Conservation (phyloP, 2,329 filamentous ascomycete genomes). For the Apiospora malaysiana region DNA sequence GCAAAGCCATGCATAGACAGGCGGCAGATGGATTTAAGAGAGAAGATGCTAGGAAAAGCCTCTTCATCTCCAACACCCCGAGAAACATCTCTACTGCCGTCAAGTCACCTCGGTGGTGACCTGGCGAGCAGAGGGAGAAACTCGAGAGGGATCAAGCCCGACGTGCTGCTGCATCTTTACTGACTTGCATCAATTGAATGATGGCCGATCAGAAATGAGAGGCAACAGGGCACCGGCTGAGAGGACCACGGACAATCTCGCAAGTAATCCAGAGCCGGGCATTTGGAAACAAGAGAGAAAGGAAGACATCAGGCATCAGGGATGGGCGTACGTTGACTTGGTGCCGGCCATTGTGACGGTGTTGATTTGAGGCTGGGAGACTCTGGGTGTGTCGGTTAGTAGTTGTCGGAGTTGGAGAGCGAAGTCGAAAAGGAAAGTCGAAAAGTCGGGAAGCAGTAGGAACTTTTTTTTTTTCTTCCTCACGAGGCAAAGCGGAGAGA, state of each 20-base stretch:
- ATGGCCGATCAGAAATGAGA: background rate
- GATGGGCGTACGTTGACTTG: conserved; percentile 49
- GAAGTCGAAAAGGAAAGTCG: conserved; percentile 21
- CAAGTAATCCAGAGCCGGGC: conserved; percentile 60
- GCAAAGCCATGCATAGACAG: conserved; percentile 35
- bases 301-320: conserved; percentile 51
- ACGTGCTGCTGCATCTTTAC: conserved; percentile 45
- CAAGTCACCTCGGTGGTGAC: conserved; percentile 52
- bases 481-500: conserved; percentile 7
- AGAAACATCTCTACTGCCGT: conserved; percentile 62
- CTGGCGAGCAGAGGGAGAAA: conserved; percentile 62
- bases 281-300: conserved; percentile 41
- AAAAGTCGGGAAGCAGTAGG: conserved; percentile 16
- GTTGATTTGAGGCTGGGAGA: conserved; percentile 28
- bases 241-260: conserved; percentile 82
- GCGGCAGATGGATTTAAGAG: conserved; percentile 77
- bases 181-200: background rate
- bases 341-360: conserved; percentile 44
- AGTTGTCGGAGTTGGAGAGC: conserved; percentile 18
- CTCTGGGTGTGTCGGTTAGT: conserved; percentile 25
- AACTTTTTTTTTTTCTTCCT: background rate
- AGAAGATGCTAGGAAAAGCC: conserved; percentile 57
- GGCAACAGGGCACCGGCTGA: conserved; percentile 67
- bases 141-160: conserved; percentile 81
- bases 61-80: conserved; percentile 84